Evolutionary conservation across 164 flowering plant species (phyloP).

Genomic region (Euptelea pleiosperma): DNA sequence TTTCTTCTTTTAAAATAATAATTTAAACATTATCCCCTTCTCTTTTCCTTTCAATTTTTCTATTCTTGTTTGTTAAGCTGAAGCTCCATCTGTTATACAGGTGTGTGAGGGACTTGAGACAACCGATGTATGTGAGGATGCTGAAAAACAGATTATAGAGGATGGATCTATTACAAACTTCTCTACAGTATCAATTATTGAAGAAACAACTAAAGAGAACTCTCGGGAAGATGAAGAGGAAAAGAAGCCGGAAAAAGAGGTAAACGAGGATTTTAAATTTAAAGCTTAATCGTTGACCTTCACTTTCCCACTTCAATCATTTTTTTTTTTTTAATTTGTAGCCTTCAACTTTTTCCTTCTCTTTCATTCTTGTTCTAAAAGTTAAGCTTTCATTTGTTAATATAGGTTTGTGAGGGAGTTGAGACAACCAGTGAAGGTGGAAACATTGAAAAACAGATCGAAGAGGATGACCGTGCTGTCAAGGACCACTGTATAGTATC

Average conservation of each 20-base stretch:
- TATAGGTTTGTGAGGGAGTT: too few species aligned
- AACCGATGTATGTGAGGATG: background rate
- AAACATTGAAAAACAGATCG: too few species aligned
- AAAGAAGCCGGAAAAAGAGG: background rate
- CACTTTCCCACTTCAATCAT: too few species aligned
- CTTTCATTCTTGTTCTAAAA: too few species aligned
- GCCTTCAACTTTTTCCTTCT: too few species aligned
- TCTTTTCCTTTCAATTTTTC: background rate
- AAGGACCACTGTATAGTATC: too few species aligned
- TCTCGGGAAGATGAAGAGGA: background rate
- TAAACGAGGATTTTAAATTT: background rate
- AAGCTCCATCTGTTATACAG: slow-evolving; percentile 10
- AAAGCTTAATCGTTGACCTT: too few species aligned
- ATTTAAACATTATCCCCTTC: background rate
- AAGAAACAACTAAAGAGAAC: background rate
- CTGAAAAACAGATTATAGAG: slow-evolving; percentile 4
- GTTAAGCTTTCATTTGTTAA: too few species aligned
- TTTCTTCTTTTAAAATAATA: too few species aligned
- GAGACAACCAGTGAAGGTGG: too few species aligned
- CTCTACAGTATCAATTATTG: background rate
- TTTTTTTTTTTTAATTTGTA: too few species aligned
- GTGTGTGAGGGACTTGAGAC: slow-evolving; percentile 1
- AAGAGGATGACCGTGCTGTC: too few species aligned
- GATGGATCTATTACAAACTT: background rate
- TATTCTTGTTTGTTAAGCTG: background rate